phyloP scores from a whole-genome alignment of 495 filamentous ascomycete genomes.

The Hypoxylon perforatum region DNA sequence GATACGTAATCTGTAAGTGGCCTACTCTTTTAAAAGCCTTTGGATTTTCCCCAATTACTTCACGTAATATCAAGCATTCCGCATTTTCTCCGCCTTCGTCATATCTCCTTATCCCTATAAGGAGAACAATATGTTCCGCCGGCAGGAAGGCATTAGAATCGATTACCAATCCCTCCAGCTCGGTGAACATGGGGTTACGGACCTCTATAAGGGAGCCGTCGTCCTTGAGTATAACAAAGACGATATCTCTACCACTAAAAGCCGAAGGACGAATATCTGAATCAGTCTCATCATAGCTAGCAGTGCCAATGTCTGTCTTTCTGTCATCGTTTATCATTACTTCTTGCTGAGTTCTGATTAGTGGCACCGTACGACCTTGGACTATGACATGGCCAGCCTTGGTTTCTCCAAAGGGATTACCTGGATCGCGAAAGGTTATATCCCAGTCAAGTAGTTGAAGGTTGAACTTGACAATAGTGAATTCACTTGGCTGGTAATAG shows the following conservation, averaged over 20 bases:
- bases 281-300: neutral
- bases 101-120: neutral
- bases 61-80: neutral
- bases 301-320: neutral
- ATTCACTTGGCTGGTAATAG: neutral
- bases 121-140: neutral
- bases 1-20: neutral
- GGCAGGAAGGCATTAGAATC: neutral
- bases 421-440: constrained; percentile 1
- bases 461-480: neutral
- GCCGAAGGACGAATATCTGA: neutral
- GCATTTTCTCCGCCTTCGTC: neutral
- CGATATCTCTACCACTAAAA: neutral
- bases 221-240: neutral
- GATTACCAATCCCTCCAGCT: neutral
- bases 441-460: neutral
- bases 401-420: constrained; percentile 7
- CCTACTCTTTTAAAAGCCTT: neutral
- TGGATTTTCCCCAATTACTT: neutral
- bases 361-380: neutral
- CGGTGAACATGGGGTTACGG: neutral
- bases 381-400: neutral
- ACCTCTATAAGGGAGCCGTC: neutral
- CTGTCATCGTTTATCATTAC: neutral
- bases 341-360: constrained; percentile 1